Percentiles rank a stretch among this genome's conserved stretches.
Evolutionary conservation across 2,329 filamentous ascomycete genomes (phyloP).

Genomic region (Hypoxylon sp.): DNA sequence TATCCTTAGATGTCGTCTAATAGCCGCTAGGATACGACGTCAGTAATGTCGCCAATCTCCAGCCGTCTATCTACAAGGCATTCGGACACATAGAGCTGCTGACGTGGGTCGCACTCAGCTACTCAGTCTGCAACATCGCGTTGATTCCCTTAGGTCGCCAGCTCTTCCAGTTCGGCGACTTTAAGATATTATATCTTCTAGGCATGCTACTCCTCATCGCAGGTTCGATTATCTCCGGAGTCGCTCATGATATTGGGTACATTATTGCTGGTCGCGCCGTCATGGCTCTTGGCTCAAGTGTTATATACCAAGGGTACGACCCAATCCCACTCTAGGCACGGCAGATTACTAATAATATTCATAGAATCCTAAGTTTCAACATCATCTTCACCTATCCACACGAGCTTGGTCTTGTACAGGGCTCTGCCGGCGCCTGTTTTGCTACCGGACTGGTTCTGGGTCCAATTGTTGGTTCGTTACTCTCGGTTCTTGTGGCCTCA

Average conservation of each 20-base stretch:
- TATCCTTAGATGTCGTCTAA: slow-evolving; percentile 6
- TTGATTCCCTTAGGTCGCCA: slow-evolving; percentile 55
- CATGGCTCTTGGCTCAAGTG: slow-evolving; percentile 53
- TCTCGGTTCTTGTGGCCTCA: slow-evolving; percentile 40
- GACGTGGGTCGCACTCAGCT: slow-evolving; percentile 58
- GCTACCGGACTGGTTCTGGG: slow-evolving; percentile 48
- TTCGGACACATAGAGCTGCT: slow-evolving; percentile 58
- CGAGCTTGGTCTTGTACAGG: slow-evolving; percentile 43
- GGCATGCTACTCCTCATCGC: slow-evolving; percentile 51
- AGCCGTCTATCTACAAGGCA: slow-evolving; percentile 69
- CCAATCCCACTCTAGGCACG: background rate
- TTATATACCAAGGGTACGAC: slow-evolving; percentile 53
- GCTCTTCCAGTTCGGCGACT: slow-evolving; percentile 54
- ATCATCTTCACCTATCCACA: slow-evolving; percentile 45
- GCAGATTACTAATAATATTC: background rate
- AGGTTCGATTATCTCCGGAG: slow-evolving; percentile 52
- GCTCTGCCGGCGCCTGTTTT: slow-evolving; percentile 47
- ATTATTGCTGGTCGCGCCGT: slow-evolving; percentile 55
- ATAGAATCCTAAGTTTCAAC: slow-evolving; percentile 43
- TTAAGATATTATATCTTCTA: slow-evolving; percentile 51
- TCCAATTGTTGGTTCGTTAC: slow-evolving; percentile 51
- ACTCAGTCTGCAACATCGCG: slow-evolving; percentile 55
- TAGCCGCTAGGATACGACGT: slow-evolving; percentile 57
- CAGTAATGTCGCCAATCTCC: slow-evolving; percentile 67
- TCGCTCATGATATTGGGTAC: slow-evolving; percentile 50